phyloP scores from a whole-genome alignment of 345 rosid species.

The Microthlaspi erraticum region DNA sequence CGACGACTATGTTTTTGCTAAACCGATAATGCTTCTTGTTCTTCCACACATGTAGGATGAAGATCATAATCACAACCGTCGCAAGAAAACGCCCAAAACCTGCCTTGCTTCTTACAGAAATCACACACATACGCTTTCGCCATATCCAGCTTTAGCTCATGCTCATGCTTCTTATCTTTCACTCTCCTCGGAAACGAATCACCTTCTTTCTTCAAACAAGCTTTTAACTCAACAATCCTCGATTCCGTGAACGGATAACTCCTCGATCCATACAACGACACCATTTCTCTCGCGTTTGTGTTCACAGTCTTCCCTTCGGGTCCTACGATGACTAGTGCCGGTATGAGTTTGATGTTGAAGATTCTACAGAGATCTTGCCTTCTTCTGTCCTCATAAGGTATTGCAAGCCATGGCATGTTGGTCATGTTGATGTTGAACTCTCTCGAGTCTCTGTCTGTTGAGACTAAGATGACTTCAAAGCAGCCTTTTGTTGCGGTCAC shows the following conservation, averaged over 20 bases:
- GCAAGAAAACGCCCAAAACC: constrained; percentile 85
- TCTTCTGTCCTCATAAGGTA: constrained; percentile 71
- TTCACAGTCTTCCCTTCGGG: constrained; percentile 63
- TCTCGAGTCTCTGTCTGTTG: constrained; percentile 67
- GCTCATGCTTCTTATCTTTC: constrained; percentile 66
- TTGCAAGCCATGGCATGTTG: constrained; percentile 77
- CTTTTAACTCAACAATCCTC: constrained; percentile 60
- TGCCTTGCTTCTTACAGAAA: constrained; percentile 61
- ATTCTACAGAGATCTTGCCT: constrained; percentile 72
- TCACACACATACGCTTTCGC: constrained; percentile 79
- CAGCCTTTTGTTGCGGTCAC: constrained; percentile 33
- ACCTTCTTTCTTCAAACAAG: constrained; percentile 62
- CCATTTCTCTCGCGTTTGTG: constrained; percentile 60
- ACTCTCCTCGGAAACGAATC: constrained; percentile 62
- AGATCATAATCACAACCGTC: constrained; percentile 76
- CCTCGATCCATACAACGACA: constrained; percentile 66
- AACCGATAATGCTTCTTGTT: constrained; percentile 35
- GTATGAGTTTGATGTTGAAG: constrained; percentile 71
- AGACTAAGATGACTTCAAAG: constrained; percentile 65
- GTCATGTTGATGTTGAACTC: constrained; percentile 60
- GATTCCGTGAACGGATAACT: constrained; percentile 71
- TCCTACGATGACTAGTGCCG: constrained; percentile 68
- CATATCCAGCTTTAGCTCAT: constrained; percentile 72
- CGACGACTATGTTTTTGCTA: background rate
- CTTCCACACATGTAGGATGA: constrained; percentile 69